A percentile compares a stretch with the other conserved stretches of the same genome.
Evolutionary conservation across 176 grass and related monocot species (phyloP).

Genomic region (Oryza glumipatula): DNA sequence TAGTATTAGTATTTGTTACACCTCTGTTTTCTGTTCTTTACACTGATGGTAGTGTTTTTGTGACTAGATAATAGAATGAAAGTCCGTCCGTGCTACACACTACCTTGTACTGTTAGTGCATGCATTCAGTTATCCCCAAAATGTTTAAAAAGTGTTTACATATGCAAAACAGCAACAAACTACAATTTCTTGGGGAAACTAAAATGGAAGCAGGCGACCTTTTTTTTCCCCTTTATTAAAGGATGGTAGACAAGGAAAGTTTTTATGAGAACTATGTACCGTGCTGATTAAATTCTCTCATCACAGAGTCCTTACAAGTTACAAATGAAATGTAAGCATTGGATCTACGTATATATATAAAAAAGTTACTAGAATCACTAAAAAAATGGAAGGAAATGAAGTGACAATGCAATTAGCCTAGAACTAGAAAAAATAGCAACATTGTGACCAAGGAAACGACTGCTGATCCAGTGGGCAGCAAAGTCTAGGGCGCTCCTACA

Average conservation of each 20-base stretch:
- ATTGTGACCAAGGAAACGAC: neutral
- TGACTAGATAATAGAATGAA: conserved; percentile 26
- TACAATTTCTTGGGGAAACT: neutral
- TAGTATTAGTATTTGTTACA: neutral
- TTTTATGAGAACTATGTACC: neutral
- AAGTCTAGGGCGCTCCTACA: neutral
- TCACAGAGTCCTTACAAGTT: neutral
- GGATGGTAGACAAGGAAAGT: neutral
- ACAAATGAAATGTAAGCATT: neutral
- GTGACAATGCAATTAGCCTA: conserved; percentile 9
- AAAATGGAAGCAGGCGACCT: neutral
- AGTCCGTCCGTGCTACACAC: neutral
- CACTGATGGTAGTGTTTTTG: neutral
- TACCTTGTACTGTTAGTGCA: neutral
- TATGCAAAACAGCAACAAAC: neutral
- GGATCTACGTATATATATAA: neutral
- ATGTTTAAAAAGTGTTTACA: neutral
- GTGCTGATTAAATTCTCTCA: neutral
- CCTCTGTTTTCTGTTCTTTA: neutral
- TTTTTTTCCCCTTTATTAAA: neutral
- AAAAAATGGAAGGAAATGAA: neutral
- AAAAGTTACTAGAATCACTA: neutral
- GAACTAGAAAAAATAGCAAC: neutral
- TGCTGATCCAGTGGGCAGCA: neutral
- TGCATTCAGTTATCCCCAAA: neutral